Base-by-base conservation (phyloP, 2,329 filamentous ascomycete species). In the Incumbomyces lentus region DNA sequence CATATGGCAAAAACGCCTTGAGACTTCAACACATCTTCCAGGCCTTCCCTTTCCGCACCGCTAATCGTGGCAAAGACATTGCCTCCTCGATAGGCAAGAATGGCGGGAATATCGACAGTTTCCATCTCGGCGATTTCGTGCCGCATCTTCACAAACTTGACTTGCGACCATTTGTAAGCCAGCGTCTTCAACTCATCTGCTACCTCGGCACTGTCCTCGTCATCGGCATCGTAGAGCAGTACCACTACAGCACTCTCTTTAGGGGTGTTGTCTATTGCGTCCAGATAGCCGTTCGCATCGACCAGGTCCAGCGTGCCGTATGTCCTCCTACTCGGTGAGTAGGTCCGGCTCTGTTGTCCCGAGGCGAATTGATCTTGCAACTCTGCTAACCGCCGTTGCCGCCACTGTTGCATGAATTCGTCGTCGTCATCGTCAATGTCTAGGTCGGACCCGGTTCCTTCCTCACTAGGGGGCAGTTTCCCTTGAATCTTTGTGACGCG, bases 121-220 rank as follows among this genome's bases (percentile, higher is more conserved):
- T 95, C 87, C 72, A 96, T 95, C 63, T 96, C 89, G 32, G 95
- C 93, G 49, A 95, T 89, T 52, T 85, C 81, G 62, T 87, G 86
- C 65, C 94, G 82, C 40, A 96, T 77, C 68, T 90, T 93, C 68
- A 96, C 77, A 61, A 98, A 96, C 60, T 86, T 86, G 30, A 85
- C 77, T 8, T 79, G 76, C 17, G 78, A 73, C 60, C 95, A 73
- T 50, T 76, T 72, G 51, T 74, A 71, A 35, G 94, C 87, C 22
- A 96, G 73, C 1, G 83, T 82, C 44, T 74, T 68, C 57, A 98
- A 73, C 43, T 84, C 88, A 34, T 80, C 75, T 62, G 95, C 86
- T 50, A 95, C 82, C 48, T 86, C 76, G 35, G 76, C 70, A 39
- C 86, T 93, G 53, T 90, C 82, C 48, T 82, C 75, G 50, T 84